These are phyloP conservation scores for Ustilago hordei DNA, from an alignment of 1,284 basidiomycete species.

Conservation along the genomic window DNA sequence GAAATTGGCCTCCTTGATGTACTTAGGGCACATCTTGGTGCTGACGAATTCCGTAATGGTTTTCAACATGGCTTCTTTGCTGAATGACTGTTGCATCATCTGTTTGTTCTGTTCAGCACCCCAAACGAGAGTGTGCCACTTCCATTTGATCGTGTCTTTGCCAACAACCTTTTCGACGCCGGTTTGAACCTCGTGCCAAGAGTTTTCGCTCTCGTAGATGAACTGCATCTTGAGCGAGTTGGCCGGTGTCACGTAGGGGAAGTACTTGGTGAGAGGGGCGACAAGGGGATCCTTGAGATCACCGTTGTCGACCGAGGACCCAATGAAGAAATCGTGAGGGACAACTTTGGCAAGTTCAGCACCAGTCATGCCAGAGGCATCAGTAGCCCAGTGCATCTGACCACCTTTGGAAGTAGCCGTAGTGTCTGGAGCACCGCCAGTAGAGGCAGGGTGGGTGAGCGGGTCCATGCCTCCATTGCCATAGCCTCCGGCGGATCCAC, in stretches of 20 bases:
- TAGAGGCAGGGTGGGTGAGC: slow-evolving; percentile 26
- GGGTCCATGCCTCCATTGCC: slow-evolving; percentile 24
- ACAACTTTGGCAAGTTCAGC: slow-evolving; percentile 25
- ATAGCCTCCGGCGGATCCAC: neutral
- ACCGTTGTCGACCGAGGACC: slow-evolving; percentile 29
- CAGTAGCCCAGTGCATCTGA: slow-evolving; percentile 43
- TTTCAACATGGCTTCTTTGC: slow-evolving; percentile 53
- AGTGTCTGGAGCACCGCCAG: neutral
- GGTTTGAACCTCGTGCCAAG: slow-evolving; percentile 32
- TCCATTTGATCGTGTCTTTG: slow-evolving; percentile 19
- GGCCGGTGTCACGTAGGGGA: slow-evolving; percentile 30
- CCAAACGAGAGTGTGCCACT: slow-evolving; percentile 50
- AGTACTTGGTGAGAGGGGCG: slow-evolving; percentile 17
- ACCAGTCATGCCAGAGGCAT: slow-evolving; percentile 39
- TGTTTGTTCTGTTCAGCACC: slow-evolving; percentile 29
- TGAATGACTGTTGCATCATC: slow-evolving; percentile 41
- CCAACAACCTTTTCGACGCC: slow-evolving; percentile 22
- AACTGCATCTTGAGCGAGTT: slow-evolving; percentile 44
- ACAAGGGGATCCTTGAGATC: slow-evolving; percentile 38
- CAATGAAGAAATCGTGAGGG: slow-evolving; percentile 42
- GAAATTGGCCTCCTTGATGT: slow-evolving; percentile 49
- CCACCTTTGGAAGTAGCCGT: slow-evolving; percentile 14
- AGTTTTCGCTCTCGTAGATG: slow-evolving; percentile 34
- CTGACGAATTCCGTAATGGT: slow-evolving; percentile 43
- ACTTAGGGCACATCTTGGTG: slow-evolving; percentile 47